These are phyloP conservation scores for Colletotrichum theobromicola DNA, from an alignment of 2,329 filamentous ascomycete species.

Conservation along the genomic window DNA sequence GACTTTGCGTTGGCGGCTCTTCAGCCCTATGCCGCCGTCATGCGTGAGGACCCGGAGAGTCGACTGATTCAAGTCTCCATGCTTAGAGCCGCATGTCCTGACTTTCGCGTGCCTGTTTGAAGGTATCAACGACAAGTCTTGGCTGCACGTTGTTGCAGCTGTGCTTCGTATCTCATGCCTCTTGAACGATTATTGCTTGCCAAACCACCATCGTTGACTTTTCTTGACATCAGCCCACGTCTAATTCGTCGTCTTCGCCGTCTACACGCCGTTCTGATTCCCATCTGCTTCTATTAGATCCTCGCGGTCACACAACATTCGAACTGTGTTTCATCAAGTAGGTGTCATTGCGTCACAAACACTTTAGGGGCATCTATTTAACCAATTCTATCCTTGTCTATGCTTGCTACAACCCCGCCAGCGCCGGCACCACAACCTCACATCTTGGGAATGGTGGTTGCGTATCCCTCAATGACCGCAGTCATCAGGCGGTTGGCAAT, in stretches of 20 bases:
- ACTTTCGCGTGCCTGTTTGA: background rate
- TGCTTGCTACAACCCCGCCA: background rate
- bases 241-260: background rate
- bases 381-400: constrained; percentile 32
- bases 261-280: background rate
- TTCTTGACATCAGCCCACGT: background rate
- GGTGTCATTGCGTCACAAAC: background rate
- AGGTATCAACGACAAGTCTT: background rate
- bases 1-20: background rate
- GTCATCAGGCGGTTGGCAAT: constrained; percentile 90
- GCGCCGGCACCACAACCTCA: constrained; percentile 25
- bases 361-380: background rate
- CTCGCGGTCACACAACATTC: background rate
- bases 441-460: constrained; percentile 60
- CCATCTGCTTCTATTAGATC: background rate
- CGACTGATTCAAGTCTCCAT: background rate
- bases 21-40: constrained; percentile 14
- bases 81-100: background rate
- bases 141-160: background rate
- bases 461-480: constrained; percentile 79
- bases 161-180: background rate
- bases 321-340: background rate
- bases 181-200: background rate
- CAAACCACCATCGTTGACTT: background rate
- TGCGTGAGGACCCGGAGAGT: background rate